Evolutionary conservation across 108 stramenopile species (phyloP).

Genomic region (Cyclostephanos tholiformis): DNA sequence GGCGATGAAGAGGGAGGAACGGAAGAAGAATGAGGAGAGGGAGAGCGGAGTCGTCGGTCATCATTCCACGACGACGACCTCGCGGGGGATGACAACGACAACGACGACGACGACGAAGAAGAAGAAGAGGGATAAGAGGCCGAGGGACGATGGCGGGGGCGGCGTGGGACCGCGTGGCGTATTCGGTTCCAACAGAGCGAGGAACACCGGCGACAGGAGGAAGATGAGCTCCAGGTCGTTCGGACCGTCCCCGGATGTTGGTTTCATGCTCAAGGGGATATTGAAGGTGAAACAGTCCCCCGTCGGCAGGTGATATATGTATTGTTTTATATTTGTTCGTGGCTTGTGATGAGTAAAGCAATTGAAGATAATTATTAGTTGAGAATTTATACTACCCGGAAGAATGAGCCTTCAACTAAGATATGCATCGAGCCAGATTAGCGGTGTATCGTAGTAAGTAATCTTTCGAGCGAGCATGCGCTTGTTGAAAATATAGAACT

Average conservation of each 20-base stretch:
- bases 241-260: slow-evolving; percentile 80
- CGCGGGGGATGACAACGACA: slow-evolving; percentile 27
- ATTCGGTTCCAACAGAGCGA: slow-evolving; percentile 45
- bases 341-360: neutral
- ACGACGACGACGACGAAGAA: slow-evolving; percentile 9
- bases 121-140: slow-evolving; percentile 32
- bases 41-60: slow-evolving; percentile 78
- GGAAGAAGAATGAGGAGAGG: slow-evolving; percentile 58
- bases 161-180: slow-evolving; percentile 40
- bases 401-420: too few relatives aligned
- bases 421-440: too few relatives aligned
- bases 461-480: too few relatives aligned
- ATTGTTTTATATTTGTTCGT: neutral
- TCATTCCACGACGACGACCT: slow-evolving; percentile 8
- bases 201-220: slow-evolving; percentile 51
- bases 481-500: too few relatives aligned
- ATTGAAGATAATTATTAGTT: too few relatives aligned
- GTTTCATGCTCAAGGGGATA: slow-evolving; percentile 77
- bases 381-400: too few relatives aligned
- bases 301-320: neutral
- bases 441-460: too few relatives aligned
- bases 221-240: slow-evolving; percentile 40
- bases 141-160: slow-evolving; percentile 22
- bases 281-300: slow-evolving; percentile 55
- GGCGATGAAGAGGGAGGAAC: slow-evolving; percentile 65